Conservation (phyloP, 73 alveolate genomes). For the Blepharisma stoltei region DNA sequence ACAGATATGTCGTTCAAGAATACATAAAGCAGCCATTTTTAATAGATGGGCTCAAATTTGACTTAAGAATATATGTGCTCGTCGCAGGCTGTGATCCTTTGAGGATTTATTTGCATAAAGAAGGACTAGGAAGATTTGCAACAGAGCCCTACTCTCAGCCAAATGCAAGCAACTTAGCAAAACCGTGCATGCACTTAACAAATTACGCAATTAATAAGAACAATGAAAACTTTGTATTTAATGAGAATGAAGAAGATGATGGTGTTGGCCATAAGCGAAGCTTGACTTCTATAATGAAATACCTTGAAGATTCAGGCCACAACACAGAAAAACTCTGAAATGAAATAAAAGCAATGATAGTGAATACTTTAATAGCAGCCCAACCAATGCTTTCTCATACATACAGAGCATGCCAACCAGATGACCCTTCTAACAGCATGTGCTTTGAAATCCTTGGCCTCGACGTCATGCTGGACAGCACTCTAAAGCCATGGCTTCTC, state of each 20-base stretch:
- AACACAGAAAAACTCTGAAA: conserved; percentile 47
- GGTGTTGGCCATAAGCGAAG: conserved; percentile 57
- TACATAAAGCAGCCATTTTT: conserved; percentile 86
- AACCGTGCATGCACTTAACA: conserved; percentile 59
- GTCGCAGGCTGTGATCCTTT: conserved; percentile 74
- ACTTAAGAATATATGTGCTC: conserved; percentile 82
- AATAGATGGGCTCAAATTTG: conserved; percentile 95
- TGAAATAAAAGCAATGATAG: conserved; percentile 49
- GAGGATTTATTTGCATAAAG: conserved; percentile 76
- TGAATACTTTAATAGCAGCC: conserved; percentile 56
- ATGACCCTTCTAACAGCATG: conserved; percentile 52
- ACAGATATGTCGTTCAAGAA: conserved; percentile 80
- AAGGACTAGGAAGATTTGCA: conserved; percentile 83
- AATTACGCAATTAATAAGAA: conserved; percentile 62
- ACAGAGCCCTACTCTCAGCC: conserved; percentile 66
- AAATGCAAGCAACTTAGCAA: conserved; percentile 32
- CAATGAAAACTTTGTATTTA: conserved; percentile 45
- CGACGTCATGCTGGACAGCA: conserved; percentile 62
- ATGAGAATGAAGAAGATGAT: conserved; percentile 50
- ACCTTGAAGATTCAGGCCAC: conserved; percentile 38
- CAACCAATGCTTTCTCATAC: conserved; percentile 57
- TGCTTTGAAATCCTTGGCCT: conserved; percentile 72
- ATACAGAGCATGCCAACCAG: conserved; percentile 60
- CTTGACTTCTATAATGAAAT: conserved; percentile 39
- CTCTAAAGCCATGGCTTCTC: conserved; percentile 59